Base-by-base conservation (phyloP, 2,329 filamentous ascomycete species). In the Nemania sp. region DNA sequence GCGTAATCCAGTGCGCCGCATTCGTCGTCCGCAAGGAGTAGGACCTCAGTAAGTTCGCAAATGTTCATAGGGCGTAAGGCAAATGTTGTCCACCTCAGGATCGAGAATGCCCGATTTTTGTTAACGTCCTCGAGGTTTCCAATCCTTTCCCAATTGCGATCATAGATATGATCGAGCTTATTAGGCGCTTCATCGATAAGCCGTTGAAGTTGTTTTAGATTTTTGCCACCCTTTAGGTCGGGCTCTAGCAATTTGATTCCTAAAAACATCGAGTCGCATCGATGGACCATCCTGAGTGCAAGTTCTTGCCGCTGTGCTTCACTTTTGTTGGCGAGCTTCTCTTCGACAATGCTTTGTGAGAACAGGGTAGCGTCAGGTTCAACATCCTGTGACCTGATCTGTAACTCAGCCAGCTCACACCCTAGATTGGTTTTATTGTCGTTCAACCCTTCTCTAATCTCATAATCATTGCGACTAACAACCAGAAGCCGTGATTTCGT, bases 261-360 rank as follows among this genome's bases (percentile, higher is more conserved):
- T 0, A 77, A 45, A 35, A 78, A 77, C 40, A 76, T 75, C 0
- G 73, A 76, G 1, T 73, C 61, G 25, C 69, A 75, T 1, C 67
- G 60, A 2, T 69, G 50, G 0, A 72, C 57, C 56, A 77, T 67
- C n/a, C 43, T 57, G 4, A 66, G 11, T 1, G 72, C 69, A 1
- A 76, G 54, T 0, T 63, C 45, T 0, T 54, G 1, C 17, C 58
- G 61, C 0, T 72, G 21, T 0, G 42, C 18, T 0, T 68, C 20
- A 6, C 54, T 65, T 17, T 75, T 73, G 2, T 72, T 72, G 0
- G 46, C 10, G 0, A 77, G 54, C n/a, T 69, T 75, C 3, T 35
- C 60, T 6, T 73, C 20, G 0, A 77, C 68, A 0, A 77, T 67
- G 2, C 48, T 65, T 15, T 49, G 59, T 0, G 74, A 73, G 12